Evolutionary conservation across 2,329 filamentous ascomycete species (phyloP).

Genomic region (Venturia carpophila): DNA sequence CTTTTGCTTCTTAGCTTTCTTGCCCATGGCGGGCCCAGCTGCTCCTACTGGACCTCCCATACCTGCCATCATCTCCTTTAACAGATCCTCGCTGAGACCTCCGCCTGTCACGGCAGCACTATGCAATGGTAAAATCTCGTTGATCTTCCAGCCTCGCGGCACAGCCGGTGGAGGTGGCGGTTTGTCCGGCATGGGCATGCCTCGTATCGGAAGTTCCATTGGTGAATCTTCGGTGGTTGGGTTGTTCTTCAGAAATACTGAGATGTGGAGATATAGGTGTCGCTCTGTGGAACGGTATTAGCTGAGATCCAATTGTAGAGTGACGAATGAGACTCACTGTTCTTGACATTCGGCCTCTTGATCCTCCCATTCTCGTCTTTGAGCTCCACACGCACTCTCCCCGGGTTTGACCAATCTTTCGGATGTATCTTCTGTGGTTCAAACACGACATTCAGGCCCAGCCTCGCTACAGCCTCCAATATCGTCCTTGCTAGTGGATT

Average conservation of each 20-base stretch:
- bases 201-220: conserved; percentile 64
- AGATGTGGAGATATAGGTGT: conserved; percentile 76
- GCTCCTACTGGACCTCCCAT: conserved; percentile 45
- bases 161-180: conserved; percentile 55
- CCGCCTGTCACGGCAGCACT: conserved; percentile 86
- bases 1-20: conserved; percentile 18
- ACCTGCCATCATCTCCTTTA: conserved; percentile 95
- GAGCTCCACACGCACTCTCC: conserved; percentile 72
- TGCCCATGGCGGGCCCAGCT: conserved; percentile 3
- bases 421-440: conserved; percentile 91
- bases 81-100: conserved; percentile 86
- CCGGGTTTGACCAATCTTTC: conserved; percentile 96
- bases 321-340: conserved; percentile 44
- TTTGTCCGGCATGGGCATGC: conserved; percentile 58
- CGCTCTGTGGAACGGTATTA: conserved; percentile 53
- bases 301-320: conserved; percentile 13
- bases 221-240: conserved; percentile 68
- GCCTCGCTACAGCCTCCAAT: conserved; percentile 68
- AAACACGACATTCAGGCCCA: conserved; percentile 67
- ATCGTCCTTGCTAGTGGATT: conserved; percentile 89
- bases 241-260: conserved; percentile 65
- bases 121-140: conserved; percentile 73
- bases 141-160: conserved; percentile 87
- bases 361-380: conserved; percentile 49
- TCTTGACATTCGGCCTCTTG: conserved; percentile 50